Base-by-base conservation (phyloP, 2,329 filamentous ascomycete species). In the Trichoderma arundinaceum region DNA sequence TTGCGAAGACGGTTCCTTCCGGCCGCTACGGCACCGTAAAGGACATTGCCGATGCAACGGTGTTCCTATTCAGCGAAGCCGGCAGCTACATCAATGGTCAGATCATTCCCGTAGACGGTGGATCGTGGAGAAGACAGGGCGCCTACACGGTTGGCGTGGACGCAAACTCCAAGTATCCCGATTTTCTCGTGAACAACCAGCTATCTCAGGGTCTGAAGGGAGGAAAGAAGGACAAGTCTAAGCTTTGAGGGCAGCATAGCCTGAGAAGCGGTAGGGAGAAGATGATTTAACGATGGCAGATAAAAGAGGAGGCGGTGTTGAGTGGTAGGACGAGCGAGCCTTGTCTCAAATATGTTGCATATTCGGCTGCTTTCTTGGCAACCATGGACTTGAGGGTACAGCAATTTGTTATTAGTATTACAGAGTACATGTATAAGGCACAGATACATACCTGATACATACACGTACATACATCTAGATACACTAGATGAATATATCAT, bases 41-140 rank as follows among this genome's bases (percentile, higher is more conserved):
- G 69, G 94, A 99, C 74, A 93, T 99, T 72, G 91, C 93, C 0
- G 94, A 99, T 77, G 92, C 94, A 1, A 97, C 94, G 0, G 86
- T 98, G 0, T 99, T 89, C 72, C 77, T 98, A 64, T 95, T 97
- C 74, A 91, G 90, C 52, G 91, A 96, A 52, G 88, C 92, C 0
- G 94, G 90, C 0, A 92, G 90, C 75, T 97, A 91, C 76, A 88
- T 98, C 53, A 97, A 91, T 70, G 95, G 93, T 1, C 89, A 92
- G 70, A 86, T 88, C 3, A 79, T 97, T 41, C 91, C 96, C 38
- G 91, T 92, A 70, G 87, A 91, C 71, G 88, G 87, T 35, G 85
- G 79, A 0, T 80, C 82, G 1, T 88, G 86, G 86, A 80, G 85
- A 67, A 74, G 83, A 52, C 82, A 84, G 69, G 80, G 80, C 38